Conservation (phyloP, 805 yeast genomes). For the Zygosaccharomyces siamensis region DNA sequence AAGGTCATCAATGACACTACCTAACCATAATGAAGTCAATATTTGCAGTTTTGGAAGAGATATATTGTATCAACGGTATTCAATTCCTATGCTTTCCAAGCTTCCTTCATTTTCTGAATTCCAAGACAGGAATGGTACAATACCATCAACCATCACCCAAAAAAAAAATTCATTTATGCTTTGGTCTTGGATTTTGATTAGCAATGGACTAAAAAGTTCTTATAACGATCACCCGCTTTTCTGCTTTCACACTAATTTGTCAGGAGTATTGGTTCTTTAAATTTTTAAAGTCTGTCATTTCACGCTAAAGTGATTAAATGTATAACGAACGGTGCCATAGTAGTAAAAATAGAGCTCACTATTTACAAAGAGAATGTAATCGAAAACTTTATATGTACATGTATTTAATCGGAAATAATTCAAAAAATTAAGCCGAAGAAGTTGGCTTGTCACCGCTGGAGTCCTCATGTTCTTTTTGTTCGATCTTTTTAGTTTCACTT, state of each 20-base stretch:
- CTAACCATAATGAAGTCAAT: conserved; percentile 41
- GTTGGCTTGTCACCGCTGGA: conserved; percentile 2
- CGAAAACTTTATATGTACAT: conserved; percentile 2
- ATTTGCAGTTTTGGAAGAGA: conserved; percentile 31
- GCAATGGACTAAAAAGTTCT: no score
- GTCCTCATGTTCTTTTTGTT: conserved; percentile 21
- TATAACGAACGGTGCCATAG: not conserved
- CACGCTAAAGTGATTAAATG: not conserved
- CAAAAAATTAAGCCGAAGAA: not conserved
- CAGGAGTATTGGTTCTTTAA: no score
- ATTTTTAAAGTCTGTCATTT: no score
- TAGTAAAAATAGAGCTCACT: not conserved
- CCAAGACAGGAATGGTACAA: conserved; percentile 12
- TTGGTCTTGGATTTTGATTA: no score
- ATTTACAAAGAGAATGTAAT: not conserved
- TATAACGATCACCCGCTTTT: no score
- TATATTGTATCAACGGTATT: conserved; percentile 27
- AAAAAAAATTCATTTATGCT: no score
- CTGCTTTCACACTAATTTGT: no score
- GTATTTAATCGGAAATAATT: not conserved
- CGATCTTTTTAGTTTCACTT: conserved; percentile 25
- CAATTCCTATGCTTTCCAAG: conserved; percentile 21
- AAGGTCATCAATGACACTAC: conserved; percentile 43
- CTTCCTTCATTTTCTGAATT: conserved; percentile 7
- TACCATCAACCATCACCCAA: conserved; percentile 14